Evolutionary conservation across 345 rosid genomes (phyloP), one percentile per base, ranked within the genome.

Genomic region (Lumnitzera littorea): DNA sequence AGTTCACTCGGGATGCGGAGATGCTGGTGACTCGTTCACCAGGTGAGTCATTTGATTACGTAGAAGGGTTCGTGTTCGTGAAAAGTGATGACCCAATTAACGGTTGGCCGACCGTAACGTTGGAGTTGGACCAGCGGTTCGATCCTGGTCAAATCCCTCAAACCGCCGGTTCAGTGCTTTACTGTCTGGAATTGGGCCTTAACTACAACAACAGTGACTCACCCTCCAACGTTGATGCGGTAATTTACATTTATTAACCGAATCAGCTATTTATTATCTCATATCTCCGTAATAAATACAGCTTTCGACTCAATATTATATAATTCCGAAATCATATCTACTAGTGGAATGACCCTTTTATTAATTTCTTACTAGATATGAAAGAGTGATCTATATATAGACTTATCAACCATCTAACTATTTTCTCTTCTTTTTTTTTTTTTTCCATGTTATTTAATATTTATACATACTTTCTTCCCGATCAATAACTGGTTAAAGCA

Each of bases 21-120:
- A 81, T 68, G 71, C 83, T 92, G 43, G 89, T 92, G 80, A 87
- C 73, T 64, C 84, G 55, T 31, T 67, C 74, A 17, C 84, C 65
- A 62, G 74, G 76, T 11, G 74, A 71, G 58, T 83, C 91, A 14
- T 85, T 89, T 50, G 94, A 87, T 70, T 92, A 92, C 77, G 80
- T 92, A 50, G 98, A 92, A 64, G 98, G 98, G 1, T 92, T 85
- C 64, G 96, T 78, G 31, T 87, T 92, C 62, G 91, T 84, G 51
- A 89, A 92, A 81, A 75, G 77, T 46, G 87, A 87, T 62, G 96
- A 87, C 74, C 83, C 80, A 17, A 84, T 80, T 43, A 87, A 92
- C 63, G 98, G 98, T 4, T 81, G 97, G 94, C 90, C 96, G 20
- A 67, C 88, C 9, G 91, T 92, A 36, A 78, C 84, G 8, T 64